Percentiles rank a stretch among this genome's conserved stretches.
Conservation (phyloP, 441 rosid species). For the Corymbia citriodora region DNA sequence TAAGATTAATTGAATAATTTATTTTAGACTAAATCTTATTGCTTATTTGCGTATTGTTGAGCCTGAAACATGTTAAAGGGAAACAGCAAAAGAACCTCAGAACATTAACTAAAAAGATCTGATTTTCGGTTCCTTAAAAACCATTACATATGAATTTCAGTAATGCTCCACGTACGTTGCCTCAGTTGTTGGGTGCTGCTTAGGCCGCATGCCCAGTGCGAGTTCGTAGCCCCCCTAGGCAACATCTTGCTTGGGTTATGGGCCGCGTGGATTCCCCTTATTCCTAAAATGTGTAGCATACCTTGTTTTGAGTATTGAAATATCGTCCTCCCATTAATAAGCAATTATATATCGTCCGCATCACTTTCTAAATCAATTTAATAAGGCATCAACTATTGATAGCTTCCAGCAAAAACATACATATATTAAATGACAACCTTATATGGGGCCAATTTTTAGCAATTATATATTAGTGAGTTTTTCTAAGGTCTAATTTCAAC, state of each 20-base stretch:
- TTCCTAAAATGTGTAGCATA: not conserved
- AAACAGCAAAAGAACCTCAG: not conserved
- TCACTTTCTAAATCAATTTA: not conserved
- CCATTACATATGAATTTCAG: no score
- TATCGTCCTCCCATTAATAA: not conserved
- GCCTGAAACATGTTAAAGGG: not conserved
- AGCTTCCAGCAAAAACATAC: not conserved
- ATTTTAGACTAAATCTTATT: no score
- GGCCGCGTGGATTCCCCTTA: not conserved
- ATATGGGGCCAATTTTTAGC: not conserved
- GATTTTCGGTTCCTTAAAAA: no score
- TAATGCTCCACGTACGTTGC: not conserved
- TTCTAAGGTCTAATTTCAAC: not conserved
- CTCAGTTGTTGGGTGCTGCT: not conserved
- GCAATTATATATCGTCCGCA: not conserved
- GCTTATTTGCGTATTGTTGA: no score
- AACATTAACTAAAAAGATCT: not conserved
- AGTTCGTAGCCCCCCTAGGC: not conserved
- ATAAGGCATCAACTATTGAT: not conserved
- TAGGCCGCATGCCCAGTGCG: not conserved
- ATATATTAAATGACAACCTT: not conserved
- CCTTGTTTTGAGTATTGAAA: no score
- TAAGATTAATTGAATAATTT: no score
- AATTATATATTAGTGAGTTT: not conserved
- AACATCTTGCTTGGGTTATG: not conserved